Evolutionary conservation across 495 filamentous ascomycete species (phyloP).

Genomic region (Tetracladium setigerum): DNA sequence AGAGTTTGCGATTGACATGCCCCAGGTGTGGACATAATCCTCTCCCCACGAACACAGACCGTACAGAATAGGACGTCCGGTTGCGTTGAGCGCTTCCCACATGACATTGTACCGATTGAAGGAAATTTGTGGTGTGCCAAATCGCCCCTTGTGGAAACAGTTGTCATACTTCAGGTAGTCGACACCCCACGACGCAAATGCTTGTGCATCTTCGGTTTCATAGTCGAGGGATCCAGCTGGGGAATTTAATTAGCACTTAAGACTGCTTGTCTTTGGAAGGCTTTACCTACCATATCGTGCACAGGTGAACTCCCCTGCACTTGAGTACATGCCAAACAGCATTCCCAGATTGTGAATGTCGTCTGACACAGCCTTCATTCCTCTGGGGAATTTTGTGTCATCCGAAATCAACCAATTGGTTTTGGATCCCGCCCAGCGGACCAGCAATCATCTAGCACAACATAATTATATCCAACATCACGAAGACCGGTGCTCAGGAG

Average conservation of each 20-base stretch:
- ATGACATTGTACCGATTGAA: slow-evolving; percentile 28
- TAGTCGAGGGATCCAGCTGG: slow-evolving; percentile 28
- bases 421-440: slow-evolving; percentile 29
- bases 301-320: slow-evolving; percentile 27
- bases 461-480: slow-evolving; percentile 49
- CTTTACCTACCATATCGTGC: slow-evolving; percentile 20
- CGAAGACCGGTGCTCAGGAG: slow-evolving; percentile 42
- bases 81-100: slow-evolving; percentile 21
- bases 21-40: slow-evolving; percentile 35
- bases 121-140: slow-evolving; percentile 35
- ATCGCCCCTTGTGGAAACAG: slow-evolving; percentile 38
- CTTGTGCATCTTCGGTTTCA: slow-evolving; percentile 37
- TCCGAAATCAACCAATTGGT: slow-evolving; percentile 18
- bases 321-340: slow-evolving; percentile 27
- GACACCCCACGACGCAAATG: slow-evolving; percentile 35
- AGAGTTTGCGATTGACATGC: slow-evolving; percentile 42
- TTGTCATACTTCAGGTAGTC: slow-evolving; percentile 47
- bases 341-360: slow-evolving; percentile 25
- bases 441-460: slow-evolving; percentile 52
- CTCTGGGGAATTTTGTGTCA: slow-evolving; percentile 19
- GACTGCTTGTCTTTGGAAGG: neutral
- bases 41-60: slow-evolving; percentile 31
- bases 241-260: neutral
- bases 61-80: slow-evolving; percentile 16
- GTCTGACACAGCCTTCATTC: slow-evolving; percentile 23